Base-by-base conservation (phyloP, 1,284 basidiomycete species). In the Boletus sp. region DNA sequence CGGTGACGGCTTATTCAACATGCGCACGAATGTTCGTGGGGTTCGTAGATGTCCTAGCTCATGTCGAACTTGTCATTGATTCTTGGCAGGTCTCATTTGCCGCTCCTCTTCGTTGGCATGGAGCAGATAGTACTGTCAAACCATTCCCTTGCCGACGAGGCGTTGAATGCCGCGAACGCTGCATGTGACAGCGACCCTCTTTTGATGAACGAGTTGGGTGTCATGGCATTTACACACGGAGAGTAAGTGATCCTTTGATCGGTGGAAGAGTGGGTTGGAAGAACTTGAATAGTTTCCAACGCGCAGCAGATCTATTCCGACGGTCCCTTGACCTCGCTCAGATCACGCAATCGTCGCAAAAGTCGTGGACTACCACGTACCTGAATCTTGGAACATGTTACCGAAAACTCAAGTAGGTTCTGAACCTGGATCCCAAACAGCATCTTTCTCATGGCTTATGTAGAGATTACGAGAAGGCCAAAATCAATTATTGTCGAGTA, bases 1-100 rank as follows among this genome's bases (percentile, higher is more conserved):
- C 96, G 2, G 91, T 99, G 38, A 97, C 93, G 0, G 94, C 96
- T 1, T 99, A 99, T 69, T 95, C 94, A 12, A 99, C 96, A 0
- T 94, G 92, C 42, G 89, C 93, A 2, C 76, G 94, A 26, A 85
- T 97, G 72, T 98, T 98, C 64, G 89, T 87, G 46, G 94, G 94
- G 89, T 94, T 62, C 49, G 82, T 66, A 10, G 33, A 17, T 23
- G 17, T 46, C 29, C 30, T 35, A 23, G 22, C 23, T 34, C 22
- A 35, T 23, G 38, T 32, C 27, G 27, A 22, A 20, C 33, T 22
- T 50, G 29, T 47, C 38, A 45, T 44, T 49, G 45, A 56, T 36
- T 14, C 34, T 32, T 36, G 35, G 32, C 53, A 93, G 91, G 13
- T 93, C 93, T 1, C 94, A 98, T 69, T 74, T 99, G 6, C 94